Evolutionary conservation across 306 rosid species (phyloP), one percentile per base, ranked within the genome.

Genomic region (Trichosanthes cucumerina): DNA sequence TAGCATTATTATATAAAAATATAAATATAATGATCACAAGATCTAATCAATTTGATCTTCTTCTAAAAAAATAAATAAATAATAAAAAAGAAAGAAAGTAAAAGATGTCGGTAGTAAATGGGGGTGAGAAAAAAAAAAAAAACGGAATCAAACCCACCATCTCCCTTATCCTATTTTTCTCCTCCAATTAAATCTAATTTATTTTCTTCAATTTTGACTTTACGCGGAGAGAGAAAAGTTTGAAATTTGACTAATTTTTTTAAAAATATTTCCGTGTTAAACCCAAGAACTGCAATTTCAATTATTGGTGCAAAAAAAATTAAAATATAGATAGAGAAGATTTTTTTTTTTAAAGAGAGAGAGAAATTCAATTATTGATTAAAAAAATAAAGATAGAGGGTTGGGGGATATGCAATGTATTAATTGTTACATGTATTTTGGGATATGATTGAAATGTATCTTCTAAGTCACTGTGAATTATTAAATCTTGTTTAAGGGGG

Each of bases 381-480:
- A 38, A 38, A 38, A 19, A 28, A 13, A 6, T 18, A 66, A n/a
- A 19, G 49, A 66, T 36, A 4, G 33, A 18, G 75, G 33, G 50
- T 68, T 41, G 75, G 52, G 31, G 52, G 16, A 39, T 69, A 69
- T 69, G 75, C 33, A 69, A 69, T 69, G 53, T 69, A 41, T 69
- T 69, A 69, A 69, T 39, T 69, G 53, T 41, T 39, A 69, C 10
- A 41, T 11, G 34, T 69, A n/a, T 69, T 33, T 16, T 66, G 16
- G 31, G 31, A 68, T 68, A 68, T 68, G 33, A 68, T 68, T 69
- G 33, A 41, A 69, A 10, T 66, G 49, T 66, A 38, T 66, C 73
- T 66, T 66, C 73, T 38, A 66, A 66, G 73, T 38, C 31, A 66
- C 71, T 38, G 28, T 66, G n/a, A 69, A 69, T 41, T 65, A 65